These are phyloP conservation scores for Heterobasidion occidentale DNA, from an alignment of 1,284 basidiomycete species.

Conservation along the genomic window DNA sequence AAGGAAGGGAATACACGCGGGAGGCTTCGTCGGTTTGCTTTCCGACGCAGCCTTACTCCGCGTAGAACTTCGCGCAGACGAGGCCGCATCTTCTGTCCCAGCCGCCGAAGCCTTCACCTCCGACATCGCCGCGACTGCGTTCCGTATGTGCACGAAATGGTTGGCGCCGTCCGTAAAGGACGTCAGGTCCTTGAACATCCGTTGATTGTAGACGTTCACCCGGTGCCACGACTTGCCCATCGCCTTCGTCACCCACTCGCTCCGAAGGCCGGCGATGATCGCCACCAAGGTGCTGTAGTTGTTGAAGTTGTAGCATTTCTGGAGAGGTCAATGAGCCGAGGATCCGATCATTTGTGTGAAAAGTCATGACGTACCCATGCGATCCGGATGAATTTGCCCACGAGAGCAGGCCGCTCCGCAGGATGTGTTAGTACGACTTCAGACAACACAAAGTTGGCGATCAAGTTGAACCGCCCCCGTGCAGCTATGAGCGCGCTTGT, in stretches of 20 bases:
- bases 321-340: constrained; percentile 4
- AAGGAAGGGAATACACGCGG: constrained; percentile 71
- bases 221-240: constrained; percentile 65
- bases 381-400: constrained; percentile 79
- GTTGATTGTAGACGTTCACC: constrained; percentile 66
- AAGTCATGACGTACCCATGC: constrained; percentile 59
- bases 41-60: constrained; percentile 38
- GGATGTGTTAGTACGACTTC: constrained; percentile 71
- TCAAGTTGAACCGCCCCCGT: constrained; percentile 83
- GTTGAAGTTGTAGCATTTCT: constrained; percentile 80
- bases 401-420: constrained; percentile 56
- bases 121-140: constrained; percentile 54
- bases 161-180: constrained; percentile 58
- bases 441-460: constrained; percentile 76
- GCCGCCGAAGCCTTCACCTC: constrained; percentile 42
- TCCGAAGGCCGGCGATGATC: constrained; percentile 73
- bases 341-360: neutral
- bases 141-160: constrained; percentile 73
- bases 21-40: constrained; percentile 37
- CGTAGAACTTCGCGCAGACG: constrained; percentile 25
- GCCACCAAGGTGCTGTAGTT: constrained; percentile 81
- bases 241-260: constrained; percentile 61
- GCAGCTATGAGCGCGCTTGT: constrained; percentile 69
- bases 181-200: constrained; percentile 72
- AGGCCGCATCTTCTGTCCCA: constrained; percentile 28